phyloP scores from a whole-genome alignment of 345 rosid genomes.

The thale cress (Arabidopsis thaliana) region DNA sequence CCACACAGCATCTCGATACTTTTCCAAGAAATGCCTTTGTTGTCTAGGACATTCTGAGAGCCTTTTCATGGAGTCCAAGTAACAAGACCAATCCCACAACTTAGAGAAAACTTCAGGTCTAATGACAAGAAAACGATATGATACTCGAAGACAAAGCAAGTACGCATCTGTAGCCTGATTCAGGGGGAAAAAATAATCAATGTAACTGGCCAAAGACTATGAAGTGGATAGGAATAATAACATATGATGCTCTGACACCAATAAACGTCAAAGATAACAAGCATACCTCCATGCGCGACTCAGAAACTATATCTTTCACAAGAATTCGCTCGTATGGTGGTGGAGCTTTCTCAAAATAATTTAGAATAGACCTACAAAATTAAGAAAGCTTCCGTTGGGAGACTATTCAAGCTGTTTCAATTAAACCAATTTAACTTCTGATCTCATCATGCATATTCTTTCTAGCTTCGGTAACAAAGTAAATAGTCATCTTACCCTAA shows the following conservation, averaged over 20 bases:
- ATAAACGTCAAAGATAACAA: constrained; percentile 25
- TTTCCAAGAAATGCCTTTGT: constrained; percentile 35
- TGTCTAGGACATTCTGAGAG: constrained; percentile 30
- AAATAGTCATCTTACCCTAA: constrained; percentile 54
- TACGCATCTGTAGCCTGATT: constrained; percentile 55
- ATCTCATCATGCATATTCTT: not conserved
- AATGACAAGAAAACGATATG: constrained; percentile 67
- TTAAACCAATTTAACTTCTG: not conserved
- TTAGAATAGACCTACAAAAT: constrained; percentile 66
- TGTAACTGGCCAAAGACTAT: constrained; percentile 11
- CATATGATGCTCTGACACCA: constrained; percentile 3
- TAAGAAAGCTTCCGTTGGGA: constrained; percentile 3
- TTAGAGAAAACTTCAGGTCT: constrained; percentile 67
- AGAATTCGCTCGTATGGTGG: constrained; percentile 77
- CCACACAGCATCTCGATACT: constrained; percentile 57
- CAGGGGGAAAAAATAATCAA: constrained; percentile 7
- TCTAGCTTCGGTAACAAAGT: not conserved
- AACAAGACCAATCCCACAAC: constrained; percentile 93
- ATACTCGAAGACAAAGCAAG: constrained; percentile 58
- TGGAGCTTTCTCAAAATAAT: constrained; percentile 77
- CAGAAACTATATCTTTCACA: constrained; percentile 43
- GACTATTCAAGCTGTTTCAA: not conserved
- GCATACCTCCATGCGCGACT: constrained; percentile 57
- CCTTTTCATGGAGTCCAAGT: constrained; percentile 63
- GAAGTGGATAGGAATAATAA: not conserved